Evolutionary conservation across 805 yeast genomes (phyloP).

Genomic region (Saturnispora halmiae): DNA sequence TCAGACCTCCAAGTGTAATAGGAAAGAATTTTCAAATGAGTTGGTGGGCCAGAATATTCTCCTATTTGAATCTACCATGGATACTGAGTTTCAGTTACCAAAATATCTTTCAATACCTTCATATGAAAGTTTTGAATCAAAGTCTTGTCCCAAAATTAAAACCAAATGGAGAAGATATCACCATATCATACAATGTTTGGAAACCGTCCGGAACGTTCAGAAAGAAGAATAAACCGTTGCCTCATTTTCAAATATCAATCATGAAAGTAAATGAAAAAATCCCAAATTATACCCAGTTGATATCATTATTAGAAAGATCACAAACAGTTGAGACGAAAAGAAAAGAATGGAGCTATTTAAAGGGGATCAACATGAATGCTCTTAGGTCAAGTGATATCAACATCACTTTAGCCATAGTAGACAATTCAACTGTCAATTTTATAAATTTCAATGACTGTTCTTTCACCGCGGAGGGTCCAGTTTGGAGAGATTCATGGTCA

Average conservation of each 20-base stretch:
- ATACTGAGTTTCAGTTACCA: slow-evolving; percentile 13
- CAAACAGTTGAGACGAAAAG: slow-evolving; percentile 12
- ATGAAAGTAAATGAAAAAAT: slow-evolving; percentile 39
- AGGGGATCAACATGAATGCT: slow-evolving; percentile 12
- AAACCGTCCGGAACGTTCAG: slow-evolving; percentile 67
- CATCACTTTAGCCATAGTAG: slow-evolving; percentile 60
- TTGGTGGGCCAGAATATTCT: slow-evolving; percentile 11
- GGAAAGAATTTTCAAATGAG: slow-evolving; percentile 7
- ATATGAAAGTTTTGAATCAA: slow-evolving; percentile 11
- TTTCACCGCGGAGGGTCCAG: slow-evolving; percentile 29
- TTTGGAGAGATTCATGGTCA: slow-evolving; percentile 25
- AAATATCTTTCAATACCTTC: slow-evolving; percentile 16
- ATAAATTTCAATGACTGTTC: slow-evolving; percentile 43
- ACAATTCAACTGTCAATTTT: slow-evolving; percentile 66
- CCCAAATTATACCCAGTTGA: slow-evolving; percentile 39
- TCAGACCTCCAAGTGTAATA: slow-evolving; percentile 1
- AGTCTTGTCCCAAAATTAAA: slow-evolving; percentile 11
- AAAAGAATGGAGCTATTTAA: slow-evolving; percentile 12
- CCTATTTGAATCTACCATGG: slow-evolving; percentile 11
- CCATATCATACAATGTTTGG: slow-evolving; percentile 64
- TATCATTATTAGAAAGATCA: slow-evolving; percentile 26
- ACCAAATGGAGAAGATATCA: slow-evolving; percentile 20
- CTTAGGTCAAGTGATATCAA: slow-evolving; percentile 13
- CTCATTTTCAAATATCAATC: slow-evolving; percentile 67
- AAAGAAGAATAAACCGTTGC: slow-evolving; percentile 57